phyloP scores from a whole-genome alignment of 2,329 filamentous ascomycete species.

The Penicillium sp. region DNA sequence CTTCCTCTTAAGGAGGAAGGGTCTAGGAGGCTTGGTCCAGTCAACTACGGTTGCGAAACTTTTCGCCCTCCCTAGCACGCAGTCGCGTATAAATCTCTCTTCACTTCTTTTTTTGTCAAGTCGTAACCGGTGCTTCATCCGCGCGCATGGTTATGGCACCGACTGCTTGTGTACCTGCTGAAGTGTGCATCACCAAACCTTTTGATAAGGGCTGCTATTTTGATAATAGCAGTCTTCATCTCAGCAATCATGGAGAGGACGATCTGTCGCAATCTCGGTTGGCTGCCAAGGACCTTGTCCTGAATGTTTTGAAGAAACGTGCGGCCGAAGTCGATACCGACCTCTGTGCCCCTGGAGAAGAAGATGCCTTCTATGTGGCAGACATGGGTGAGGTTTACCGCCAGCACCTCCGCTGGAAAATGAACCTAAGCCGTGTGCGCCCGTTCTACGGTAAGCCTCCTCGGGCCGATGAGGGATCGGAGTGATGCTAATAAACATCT shows the following conservation, averaged over 20 bases:
- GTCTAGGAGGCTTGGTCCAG: slow-evolving; percentile 98
- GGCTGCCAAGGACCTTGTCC: slow-evolving; percentile 78
- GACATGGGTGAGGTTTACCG: slow-evolving; percentile 98
- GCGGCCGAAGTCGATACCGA: slow-evolving; percentile 85
- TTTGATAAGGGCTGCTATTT: slow-evolving; percentile 40
- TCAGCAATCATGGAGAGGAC: slow-evolving; percentile 52
- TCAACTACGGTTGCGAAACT: slow-evolving; percentile 85
- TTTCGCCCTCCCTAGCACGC: slow-evolving; percentile 92
- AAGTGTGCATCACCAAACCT: slow-evolving; percentile 44
- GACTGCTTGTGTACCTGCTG: slow-evolving; percentile 64
- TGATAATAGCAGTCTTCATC: slow-evolving; percentile 30
- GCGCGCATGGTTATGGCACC: slow-evolving; percentile 70
- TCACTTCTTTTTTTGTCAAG: slow-evolving; percentile 24
- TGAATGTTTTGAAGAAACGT: slow-evolving; percentile 82
- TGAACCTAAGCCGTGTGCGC: slow-evolving; percentile 87
- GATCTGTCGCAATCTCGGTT: slow-evolving; percentile 48
- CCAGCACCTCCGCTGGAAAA: slow-evolving; percentile 98
- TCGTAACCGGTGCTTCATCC: slow-evolving; percentile 33
- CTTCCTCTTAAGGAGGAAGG: slow-evolving; percentile 99
- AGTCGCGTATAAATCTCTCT: slow-evolving; percentile 32
- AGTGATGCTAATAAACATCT: slow-evolving; percentile 13
- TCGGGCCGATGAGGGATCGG: neutral
- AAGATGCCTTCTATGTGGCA: slow-evolving; percentile 97
- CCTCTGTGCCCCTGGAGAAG: slow-evolving; percentile 85
- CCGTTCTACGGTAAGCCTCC: slow-evolving; percentile 83